Evolutionary conservation across 2,329 filamentous ascomycete species (phyloP).

Genomic region (Aspergillus sp.): DNA sequence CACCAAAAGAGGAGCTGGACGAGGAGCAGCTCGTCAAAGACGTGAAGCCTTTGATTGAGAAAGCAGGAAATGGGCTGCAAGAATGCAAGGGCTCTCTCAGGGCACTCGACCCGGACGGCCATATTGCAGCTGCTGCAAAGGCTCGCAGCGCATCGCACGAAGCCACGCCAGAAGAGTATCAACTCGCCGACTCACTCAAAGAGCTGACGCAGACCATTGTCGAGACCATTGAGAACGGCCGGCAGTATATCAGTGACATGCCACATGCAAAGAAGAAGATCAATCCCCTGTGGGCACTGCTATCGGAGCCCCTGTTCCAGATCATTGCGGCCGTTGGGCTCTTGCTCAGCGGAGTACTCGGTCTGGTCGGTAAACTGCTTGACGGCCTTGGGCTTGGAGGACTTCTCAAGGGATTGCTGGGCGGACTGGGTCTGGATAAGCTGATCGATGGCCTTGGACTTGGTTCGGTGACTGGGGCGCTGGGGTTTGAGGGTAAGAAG

Average conservation of each 20-base stretch:
- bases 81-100: constrained; percentile 86
- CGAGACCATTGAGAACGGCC: constrained; percentile 79
- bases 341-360: constrained; percentile 77
- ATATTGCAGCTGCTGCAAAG: constrained; percentile 81
- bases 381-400: constrained; percentile 79
- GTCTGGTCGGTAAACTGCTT: constrained; percentile 76
- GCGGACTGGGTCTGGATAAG: constrained; percentile 65
- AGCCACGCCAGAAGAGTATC: constrained; percentile 78
- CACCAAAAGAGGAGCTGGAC: constrained; percentile 71
- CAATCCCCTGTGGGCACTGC: constrained; percentile 80
- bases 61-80: constrained; percentile 75
- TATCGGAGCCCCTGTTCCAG: constrained; percentile 78
- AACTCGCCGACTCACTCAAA: constrained; percentile 80
- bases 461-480: constrained; percentile 41
- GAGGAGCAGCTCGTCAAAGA: constrained; percentile 84
- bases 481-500: constrained; percentile 50
- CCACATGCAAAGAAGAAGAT: constrained; percentile 92
- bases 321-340: constrained; percentile 87
- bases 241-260: constrained; percentile 86
- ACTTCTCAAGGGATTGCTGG: constrained; percentile 73
- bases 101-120: constrained; percentile 83
- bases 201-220: constrained; percentile 77
- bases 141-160: constrained; percentile 72
- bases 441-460: constrained; percentile 55
- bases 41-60: constrained; percentile 84